Base-by-base conservation (phyloP, 192 early-diverging fungal genomes). In the Backusella tarrabulga region DNA sequence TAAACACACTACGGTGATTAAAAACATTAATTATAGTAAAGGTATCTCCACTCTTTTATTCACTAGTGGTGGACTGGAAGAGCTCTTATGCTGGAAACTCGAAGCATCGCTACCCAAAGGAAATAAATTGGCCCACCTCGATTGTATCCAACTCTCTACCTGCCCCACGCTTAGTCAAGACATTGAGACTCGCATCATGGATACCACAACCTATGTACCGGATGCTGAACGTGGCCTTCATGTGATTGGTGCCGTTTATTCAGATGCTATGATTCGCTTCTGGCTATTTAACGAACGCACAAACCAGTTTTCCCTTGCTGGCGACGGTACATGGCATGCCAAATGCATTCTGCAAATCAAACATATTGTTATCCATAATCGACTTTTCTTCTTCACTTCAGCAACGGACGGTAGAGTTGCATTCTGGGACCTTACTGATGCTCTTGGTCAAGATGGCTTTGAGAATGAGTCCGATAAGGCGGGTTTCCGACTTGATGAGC, bases 121-220 rank as follows among this genome's bases (percentile, higher is more conserved):
- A 77, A 71, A 70, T 4, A 50, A 9, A 67, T 54, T 42, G 21
- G 71, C 73, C 66, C 78, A 73, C 26, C 36, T 90, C 9, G 77
- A 80, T 35, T 91, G 90, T 56, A 26, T 89, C 0, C 87, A 87
- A 73, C 72, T 83, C 71, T 80, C 85, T 1, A 34, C 34, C 8
- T 88, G 88, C 66, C 86, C 89, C 8, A 26, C 3, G 14, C 35
- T 76, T 44, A 78, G 88, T 77, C 83, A 86, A n/a, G 83, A 83
- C 11, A 78, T 83, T 40, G 92, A 93, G 69, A 90, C 90, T 6
- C 81, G 95, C 4, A 92, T 96, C 69, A 96, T 96, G 95, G 93
- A 91, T 70, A 82, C 91, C 1, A 81, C 87, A 4, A 85, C 91
- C 0, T 83, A 87, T 67, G 50, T 68, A 4, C 50, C 85, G 23